Conservation (phyloP, 768 basidiomycete genomes). For the Exsudoporus frostii region DNA sequence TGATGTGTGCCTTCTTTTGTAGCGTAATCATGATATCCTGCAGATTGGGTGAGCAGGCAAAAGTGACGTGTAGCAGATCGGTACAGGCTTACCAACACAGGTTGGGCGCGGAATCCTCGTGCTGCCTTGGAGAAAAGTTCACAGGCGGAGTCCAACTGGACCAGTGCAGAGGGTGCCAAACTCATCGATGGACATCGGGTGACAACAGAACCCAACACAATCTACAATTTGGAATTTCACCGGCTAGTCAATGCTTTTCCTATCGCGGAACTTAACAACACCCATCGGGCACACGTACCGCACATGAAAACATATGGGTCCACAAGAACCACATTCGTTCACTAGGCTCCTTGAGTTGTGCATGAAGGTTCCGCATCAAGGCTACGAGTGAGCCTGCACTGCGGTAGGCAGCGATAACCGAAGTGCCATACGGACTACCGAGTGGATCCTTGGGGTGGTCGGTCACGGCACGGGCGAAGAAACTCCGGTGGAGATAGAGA, state of each 20-base stretch:
- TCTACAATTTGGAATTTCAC: constrained; percentile 33
- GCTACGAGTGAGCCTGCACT: constrained; percentile 71
- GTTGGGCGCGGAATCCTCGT: constrained; percentile 57
- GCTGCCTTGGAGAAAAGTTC: constrained; percentile 72
- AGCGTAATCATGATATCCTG: constrained; percentile 64
- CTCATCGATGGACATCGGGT: constrained; percentile 79
- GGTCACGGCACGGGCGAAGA: constrained; percentile 69
- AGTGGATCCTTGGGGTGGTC: constrained; percentile 74
- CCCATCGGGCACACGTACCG: constrained; percentile 40
- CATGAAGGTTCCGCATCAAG: constrained; percentile 64
- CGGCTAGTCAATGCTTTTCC: constrained; percentile 11
- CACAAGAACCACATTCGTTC: constrained; percentile 61
- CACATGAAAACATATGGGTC: constrained; percentile 55
- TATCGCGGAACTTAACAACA: constrained; percentile 8
- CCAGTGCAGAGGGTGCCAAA: constrained; percentile 68
- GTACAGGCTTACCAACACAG: constrained; percentile 52
- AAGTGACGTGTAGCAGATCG: neutral
- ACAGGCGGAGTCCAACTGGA: constrained; percentile 72
- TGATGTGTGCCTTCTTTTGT: constrained; percentile 63
- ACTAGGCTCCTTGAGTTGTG: constrained; percentile 58
- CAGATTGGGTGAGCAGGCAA: constrained; percentile 8
- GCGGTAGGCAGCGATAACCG: constrained; percentile 71
- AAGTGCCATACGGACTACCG: constrained; percentile 68
- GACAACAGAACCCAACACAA: constrained; percentile 71
- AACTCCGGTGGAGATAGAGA: constrained; percentile 68